Conservation (phyloP, 169 alveolate genomes). For the Babesia gibsoni region DNA sequence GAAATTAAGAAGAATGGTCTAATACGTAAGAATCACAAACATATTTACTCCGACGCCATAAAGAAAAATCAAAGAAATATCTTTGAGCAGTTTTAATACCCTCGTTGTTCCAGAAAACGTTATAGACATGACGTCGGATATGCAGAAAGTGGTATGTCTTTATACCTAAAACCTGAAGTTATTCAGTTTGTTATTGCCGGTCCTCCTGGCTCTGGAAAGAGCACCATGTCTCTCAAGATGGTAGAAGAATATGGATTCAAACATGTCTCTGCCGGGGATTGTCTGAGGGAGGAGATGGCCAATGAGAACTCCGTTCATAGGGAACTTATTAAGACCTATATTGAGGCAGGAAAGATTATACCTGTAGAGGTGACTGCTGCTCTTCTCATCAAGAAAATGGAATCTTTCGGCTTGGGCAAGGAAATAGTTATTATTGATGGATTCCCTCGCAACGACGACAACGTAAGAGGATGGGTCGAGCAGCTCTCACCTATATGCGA, state of each 20-base stretch:
- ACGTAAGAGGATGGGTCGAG: conserved; percentile 81
- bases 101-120: background rate
- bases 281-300: conserved; percentile 71
- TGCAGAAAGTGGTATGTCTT: conserved; percentile 55
- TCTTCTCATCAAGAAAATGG: conserved; percentile 86
- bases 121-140: background rate
- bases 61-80: background rate
- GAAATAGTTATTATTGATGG: conserved; percentile 90
- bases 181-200: conserved; percentile 76
- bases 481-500: conserved; percentile 61
- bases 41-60: background rate
- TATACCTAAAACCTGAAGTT: background rate
- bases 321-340: conserved; percentile 57
- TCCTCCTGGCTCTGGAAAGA: conserved; percentile 86
- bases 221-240: conserved; percentile 77
- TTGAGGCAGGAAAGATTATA: conserved; percentile 86
- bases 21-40: background rate
- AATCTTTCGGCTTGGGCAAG: conserved; percentile 84
- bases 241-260: conserved; percentile 73
- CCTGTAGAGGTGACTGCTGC: conserved; percentile 93
- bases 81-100: background rate
- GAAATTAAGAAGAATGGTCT: background rate
- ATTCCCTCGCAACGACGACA: conserved; percentile 92
- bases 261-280: conserved; percentile 90
- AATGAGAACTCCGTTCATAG: conserved; percentile 60